Evolutionary conservation across 208 protist genomes (phyloP).

Genomic region (Giardia duodenalis): DNA sequence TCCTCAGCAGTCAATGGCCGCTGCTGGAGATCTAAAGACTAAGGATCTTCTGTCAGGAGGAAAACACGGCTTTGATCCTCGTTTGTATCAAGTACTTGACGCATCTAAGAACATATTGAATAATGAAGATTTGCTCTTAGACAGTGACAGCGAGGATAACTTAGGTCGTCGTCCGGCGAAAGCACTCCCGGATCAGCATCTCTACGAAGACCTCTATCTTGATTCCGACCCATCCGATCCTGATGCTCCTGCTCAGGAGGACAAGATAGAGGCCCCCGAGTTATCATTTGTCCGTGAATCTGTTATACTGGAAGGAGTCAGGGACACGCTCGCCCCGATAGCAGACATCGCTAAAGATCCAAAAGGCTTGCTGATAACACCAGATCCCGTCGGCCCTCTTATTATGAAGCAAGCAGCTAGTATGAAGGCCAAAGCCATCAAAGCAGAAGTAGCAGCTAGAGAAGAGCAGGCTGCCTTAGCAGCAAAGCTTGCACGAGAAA

Average conservation of each 20-base stretch:
- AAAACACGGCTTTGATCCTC: background rate
- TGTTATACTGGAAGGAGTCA: background rate
- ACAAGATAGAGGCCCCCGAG: background rate
- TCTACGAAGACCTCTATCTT: background rate
- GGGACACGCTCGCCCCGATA: background rate
- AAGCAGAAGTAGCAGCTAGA: background rate
- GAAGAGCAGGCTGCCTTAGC: background rate
- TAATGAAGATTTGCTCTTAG: background rate
- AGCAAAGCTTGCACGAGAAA: background rate
- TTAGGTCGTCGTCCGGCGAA: background rate
- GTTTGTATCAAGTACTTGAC: background rate
- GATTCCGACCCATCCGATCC: background rate
- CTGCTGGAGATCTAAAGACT: background rate
- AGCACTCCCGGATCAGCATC: background rate
- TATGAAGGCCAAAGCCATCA: background rate
- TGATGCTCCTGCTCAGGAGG: background rate
- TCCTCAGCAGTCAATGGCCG: background rate
- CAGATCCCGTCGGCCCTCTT: background rate
- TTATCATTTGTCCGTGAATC: background rate
- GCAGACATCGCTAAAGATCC: background rate
- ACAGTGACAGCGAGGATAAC: background rate
- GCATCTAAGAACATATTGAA: background rate
- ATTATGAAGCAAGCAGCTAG: background rate
- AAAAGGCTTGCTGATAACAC: background rate
- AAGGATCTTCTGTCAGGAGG: background rate